These are phyloP conservation scores for Marasmius fiardii DNA, from an alignment of 1,284 basidiomycete genomes.

Conservation along the genomic window DNA sequence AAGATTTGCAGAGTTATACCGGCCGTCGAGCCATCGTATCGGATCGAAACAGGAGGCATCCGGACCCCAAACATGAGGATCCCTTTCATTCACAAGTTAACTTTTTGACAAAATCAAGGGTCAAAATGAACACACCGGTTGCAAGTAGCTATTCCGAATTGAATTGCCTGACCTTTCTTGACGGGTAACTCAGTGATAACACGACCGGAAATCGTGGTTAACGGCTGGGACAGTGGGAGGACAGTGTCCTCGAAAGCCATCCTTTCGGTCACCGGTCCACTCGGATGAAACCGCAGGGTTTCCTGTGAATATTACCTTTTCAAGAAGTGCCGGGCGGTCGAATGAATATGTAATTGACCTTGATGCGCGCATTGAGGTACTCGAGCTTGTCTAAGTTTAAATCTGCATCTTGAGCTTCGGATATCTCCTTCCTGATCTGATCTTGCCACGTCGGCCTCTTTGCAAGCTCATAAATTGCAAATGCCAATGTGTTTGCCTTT, in stretches of 20 bases:
- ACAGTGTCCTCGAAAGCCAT: conserved; percentile 5
- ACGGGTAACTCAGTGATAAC: conserved; percentile 1
- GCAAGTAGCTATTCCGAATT: conserved; percentile 1
- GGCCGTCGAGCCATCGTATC: too few species aligned
- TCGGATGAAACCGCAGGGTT: conserved; percentile 11
- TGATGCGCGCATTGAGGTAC: conserved; percentile 5
- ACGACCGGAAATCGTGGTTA: conserved; percentile 2
- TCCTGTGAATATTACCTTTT: conserved; percentile 1
- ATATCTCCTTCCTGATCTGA: conserved; percentile 3
- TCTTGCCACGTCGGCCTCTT: neutral
- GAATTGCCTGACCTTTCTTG: conserved; percentile 7
- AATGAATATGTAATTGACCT: neutral
- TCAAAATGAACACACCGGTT: conserved; percentile 7
- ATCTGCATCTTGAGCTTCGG: neutral
- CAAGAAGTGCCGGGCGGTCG: neutral
- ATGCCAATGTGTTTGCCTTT: conserved; percentile 3
- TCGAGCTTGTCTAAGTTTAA: neutral
- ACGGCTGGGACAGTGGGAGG: conserved; percentile 11
- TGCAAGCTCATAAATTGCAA: conserved; percentile 4
- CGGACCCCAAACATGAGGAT: too few species aligned
- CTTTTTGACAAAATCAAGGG: too few species aligned
- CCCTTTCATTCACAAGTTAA: too few species aligned
- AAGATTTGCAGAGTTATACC: too few species aligned
- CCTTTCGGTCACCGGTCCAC: conserved; percentile 7
- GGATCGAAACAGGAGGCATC: too few species aligned